A percentile compares a stretch with the other conserved stretches of the same genome.
These are phyloP conservation scores for Phoenix roebelenii DNA, from an alignment of 176 grass and related monocot genomes.

Conservation along the genomic window DNA sequence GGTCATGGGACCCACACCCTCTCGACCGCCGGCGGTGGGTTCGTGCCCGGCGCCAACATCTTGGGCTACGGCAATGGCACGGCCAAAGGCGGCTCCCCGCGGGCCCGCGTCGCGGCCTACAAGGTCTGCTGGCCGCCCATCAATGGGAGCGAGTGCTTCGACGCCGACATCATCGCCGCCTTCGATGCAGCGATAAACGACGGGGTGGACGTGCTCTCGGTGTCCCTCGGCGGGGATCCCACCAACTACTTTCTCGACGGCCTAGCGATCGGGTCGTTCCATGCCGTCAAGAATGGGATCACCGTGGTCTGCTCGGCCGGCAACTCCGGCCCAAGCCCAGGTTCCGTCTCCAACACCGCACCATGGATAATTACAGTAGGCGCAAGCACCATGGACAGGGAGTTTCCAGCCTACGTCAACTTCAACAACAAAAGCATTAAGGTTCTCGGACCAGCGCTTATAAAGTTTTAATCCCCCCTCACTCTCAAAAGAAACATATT, in stretches of 20 bases:
- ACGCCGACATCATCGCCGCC: constrained; percentile 49
- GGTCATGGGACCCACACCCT: constrained; percentile 77
- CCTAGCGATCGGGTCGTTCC: constrained; percentile 50
- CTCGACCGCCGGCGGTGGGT: constrained; percentile 41
- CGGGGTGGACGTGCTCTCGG: constrained; percentile 49
- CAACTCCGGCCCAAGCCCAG: constrained; percentile 36
- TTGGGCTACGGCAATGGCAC: constrained; percentile 44
- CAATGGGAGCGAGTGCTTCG: constrained; percentile 44
- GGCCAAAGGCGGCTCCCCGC: constrained; percentile 53
- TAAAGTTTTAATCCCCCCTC: background rate
- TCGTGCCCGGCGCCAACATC: constrained; percentile 27
- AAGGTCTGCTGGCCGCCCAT: constrained; percentile 31
- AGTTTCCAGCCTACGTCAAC: constrained; percentile 32
- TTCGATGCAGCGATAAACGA: constrained; percentile 71
- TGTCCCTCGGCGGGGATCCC: constrained; percentile 44
- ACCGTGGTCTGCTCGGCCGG: constrained; percentile 60
- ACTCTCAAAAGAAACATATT: no score
- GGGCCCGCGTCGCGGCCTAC: constrained; percentile 51
- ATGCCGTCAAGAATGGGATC: constrained; percentile 50
- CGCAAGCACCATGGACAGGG: constrained; percentile 43
- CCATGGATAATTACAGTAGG: constrained; percentile 71
- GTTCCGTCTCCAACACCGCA: constrained; percentile 35
- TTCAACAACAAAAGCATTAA: constrained; percentile 27
- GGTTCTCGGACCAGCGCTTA: constrained; percentile 3
- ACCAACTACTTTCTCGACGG: constrained; percentile 24